These are phyloP conservation scores for Fusarium liriodendri DNA, from an alignment of 2,329 filamentous ascomycete species.

Conservation along the genomic window DNA sequence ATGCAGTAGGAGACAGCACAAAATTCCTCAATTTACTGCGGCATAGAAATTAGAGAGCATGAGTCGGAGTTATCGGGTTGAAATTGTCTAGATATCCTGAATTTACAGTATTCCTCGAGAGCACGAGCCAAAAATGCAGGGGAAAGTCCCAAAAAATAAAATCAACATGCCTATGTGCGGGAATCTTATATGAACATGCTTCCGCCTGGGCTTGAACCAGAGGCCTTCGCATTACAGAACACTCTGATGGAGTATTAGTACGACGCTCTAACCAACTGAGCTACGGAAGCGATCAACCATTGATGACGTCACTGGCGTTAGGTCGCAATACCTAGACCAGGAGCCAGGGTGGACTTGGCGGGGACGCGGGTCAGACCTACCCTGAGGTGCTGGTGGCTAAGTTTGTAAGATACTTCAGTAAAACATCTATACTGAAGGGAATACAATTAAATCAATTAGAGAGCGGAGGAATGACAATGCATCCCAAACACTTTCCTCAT, in stretches of 20 bases:
- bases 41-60: accelerated
- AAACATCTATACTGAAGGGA: neutral
- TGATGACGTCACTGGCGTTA: neutral
- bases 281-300: neutral
- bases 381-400: neutral
- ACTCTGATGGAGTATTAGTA: neutral
- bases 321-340: too few species aligned
- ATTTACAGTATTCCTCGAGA: neutral
- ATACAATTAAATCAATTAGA: neutral
- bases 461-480: neutral
- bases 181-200: neutral
- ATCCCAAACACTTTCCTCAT: neutral
- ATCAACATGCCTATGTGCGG: too few species aligned
- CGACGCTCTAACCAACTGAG: neutral
- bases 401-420: neutral
- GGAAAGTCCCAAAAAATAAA: too few species aligned
- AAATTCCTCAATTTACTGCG: neutral
- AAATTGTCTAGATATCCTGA: neutral
- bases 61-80: neutral
- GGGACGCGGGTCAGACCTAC: neutral
- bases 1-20: neutral
- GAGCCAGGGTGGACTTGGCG: neutral
- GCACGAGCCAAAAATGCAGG: too few species aligned
- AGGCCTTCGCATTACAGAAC: neutral
- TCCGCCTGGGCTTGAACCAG: neutral